These are phyloP conservation scores for Podaxis mareebaensis DNA, from an alignment of 768 basidiomycete genomes.

Conservation along the genomic window DNA sequence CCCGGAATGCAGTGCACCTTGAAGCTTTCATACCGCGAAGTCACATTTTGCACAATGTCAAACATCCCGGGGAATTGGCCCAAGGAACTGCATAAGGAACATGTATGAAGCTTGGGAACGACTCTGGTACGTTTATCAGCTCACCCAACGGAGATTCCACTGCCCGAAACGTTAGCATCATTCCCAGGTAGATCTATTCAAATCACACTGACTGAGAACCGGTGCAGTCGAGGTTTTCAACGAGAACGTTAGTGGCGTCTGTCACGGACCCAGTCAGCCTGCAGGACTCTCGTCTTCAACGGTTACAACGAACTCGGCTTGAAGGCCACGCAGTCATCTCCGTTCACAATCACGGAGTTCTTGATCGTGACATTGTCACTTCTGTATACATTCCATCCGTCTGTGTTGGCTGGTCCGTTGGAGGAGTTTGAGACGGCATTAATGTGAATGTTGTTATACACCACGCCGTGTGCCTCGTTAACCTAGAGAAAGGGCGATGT, in stretches of 20 bases:
- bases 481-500: constrained; percentile 31
- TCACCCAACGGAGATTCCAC: constrained; percentile 57
- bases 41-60: constrained; percentile 65
- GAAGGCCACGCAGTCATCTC: constrained; percentile 62
- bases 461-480: constrained; percentile 47
- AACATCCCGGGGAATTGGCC: constrained; percentile 54
- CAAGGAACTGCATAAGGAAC: constrained; percentile 42
- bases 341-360: constrained; percentile 53
- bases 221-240: constrained; percentile 58
- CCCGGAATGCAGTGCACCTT: background rate
- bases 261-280: constrained; percentile 25
- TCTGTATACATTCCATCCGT: constrained; percentile 67
- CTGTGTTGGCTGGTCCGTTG: constrained; percentile 48
- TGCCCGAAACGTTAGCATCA: constrained; percentile 21
- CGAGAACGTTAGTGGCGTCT: constrained; percentile 54
- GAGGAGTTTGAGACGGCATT: constrained; percentile 45
- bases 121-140: background rate
- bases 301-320: constrained; percentile 42
- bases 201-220: constrained; percentile 49
- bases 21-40: constrained; percentile 39
- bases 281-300: background rate
- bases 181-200: background rate
- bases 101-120: background rate
- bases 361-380: constrained; percentile 48
- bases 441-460: constrained; percentile 48